Evolutionary conservation across 176 grass and related monocot species (phyloP), one percentile per base, ranked within the genome.

Genomic region (Canna indica): DNA sequence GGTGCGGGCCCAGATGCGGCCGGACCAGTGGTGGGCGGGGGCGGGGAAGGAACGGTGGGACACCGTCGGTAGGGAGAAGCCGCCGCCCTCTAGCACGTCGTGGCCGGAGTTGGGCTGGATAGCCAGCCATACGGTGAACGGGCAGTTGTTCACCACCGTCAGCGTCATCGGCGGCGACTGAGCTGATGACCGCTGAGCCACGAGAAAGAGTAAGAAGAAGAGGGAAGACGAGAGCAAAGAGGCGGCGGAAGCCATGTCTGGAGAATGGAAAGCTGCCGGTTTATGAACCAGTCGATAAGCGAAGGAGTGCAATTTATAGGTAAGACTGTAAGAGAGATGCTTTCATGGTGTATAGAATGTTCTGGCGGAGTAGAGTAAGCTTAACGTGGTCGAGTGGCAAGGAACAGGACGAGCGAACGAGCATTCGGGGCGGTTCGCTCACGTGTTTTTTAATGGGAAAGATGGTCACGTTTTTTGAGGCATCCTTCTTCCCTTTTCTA

Each of bases 111-210:
- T 91, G 34, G 85, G 78, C 88, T 96, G 91, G 81, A 96, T 78
- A 30, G 88, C 88, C 0, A 88, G 91, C 88, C 88, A 96, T 26
- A 96, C 56, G 0, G 85, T 82, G 76, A 77, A 91, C 1, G 88
- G 71, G 76, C 92, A 91, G 81, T 96, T 91, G 78, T 96, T 96
- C 59, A 88, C 85, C 0, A 96, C 33, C 7, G 88, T 96, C 22
- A 91, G 68, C 20, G 76, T 91, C 85, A 88, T 91, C 5, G 88
- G 79, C 1, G 85, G 73, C 65, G 63, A 86, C 58, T 84, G 75
- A 0, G 76, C 83, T 0, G 46, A 12, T 12, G 59, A 32, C 0
- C 5, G 52, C 76, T 68, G 59, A 80, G 34, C 65, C 2, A 22
- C 36, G 35, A 45, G 4, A 36, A 68, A 26, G 11, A 65, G 3